Conservation (phyloP, 73 alveolate genomes). For the Symbiodinium natans region DNA sequence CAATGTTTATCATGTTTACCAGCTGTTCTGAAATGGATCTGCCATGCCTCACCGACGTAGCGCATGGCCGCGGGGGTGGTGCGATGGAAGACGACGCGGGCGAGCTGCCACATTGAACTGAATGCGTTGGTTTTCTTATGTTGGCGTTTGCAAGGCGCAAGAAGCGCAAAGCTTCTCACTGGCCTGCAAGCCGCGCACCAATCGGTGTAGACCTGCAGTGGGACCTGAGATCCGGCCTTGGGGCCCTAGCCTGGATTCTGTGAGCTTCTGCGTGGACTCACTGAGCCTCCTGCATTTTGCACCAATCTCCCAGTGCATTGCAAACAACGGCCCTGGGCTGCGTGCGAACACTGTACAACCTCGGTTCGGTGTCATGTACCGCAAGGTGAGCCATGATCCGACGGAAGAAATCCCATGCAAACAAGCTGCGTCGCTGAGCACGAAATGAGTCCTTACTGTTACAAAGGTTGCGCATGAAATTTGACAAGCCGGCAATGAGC, state of each 20-base stretch:
- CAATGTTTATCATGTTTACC: not conserved
- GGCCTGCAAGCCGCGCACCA: conserved; percentile 88
- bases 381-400: not conserved
- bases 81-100: conserved; percentile 69
- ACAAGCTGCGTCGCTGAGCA: conserved; percentile 48
- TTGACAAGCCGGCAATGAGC: too few relatives aligned
- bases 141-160: not conserved
- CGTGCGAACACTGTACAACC: conserved; percentile 91
- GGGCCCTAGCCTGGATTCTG: not conserved
- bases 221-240: conserved; percentile 14
- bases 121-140: not conserved
- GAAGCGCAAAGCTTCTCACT: not conserved
- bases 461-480: too few relatives aligned
- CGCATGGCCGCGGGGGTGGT: conserved; percentile 51
- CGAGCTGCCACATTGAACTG: conserved; percentile 15
- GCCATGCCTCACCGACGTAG: conserved; percentile 40
- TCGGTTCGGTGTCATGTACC: not conserved
- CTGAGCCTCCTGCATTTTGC: conserved; percentile 29
- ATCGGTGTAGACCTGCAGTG: conserved; percentile 73
- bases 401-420: not conserved
- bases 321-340: conserved; percentile 69
- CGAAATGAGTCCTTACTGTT: conserved; percentile 41
- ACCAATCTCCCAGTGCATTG: conserved; percentile 78
- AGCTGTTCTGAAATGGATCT: not conserved
- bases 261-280: not conserved